Evolutionary conservation across 768 basidiomycete genomes (phyloP), one percentile per base, ranked within the genome.

Genomic region (Leccinum variicolor): DNA sequence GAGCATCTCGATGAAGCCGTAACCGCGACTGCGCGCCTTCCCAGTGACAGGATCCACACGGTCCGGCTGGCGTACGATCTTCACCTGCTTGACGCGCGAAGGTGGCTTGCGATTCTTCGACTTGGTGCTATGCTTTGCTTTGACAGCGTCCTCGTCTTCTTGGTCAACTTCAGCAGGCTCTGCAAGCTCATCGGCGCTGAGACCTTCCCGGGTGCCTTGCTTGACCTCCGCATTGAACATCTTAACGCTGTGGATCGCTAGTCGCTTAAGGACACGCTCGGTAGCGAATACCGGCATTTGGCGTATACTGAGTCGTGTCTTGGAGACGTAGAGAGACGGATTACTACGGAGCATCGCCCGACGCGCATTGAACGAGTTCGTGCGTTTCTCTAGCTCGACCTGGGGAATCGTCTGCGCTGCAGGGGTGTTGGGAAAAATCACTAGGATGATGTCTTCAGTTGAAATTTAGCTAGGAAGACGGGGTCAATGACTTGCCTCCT

Each of bases 1-100:
- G 50, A 85, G 76, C 82, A 97, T 83, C 76, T 98, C 96, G 31
- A 98, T 67, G 75, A 99, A 98, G 10, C 96, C 97, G 66, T 98
- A 99, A 1, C 97, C 96, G 69, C 90, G 93, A 66, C 89, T 92
- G 53, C 88, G 82, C 1, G 92, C 92, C 65, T 92, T 89, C 4
- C 90, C 91, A 0, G 90, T 93, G 41, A 95, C 70, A 4, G 90
- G 79, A 67, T 98, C 96, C 54, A 95, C 81, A n/a, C 92, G 87
- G 61, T 97, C 95, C 13, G 79, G 77, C 71, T 93, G 90, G 11
- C 96, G 86, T 14, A 97, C 87, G 59, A 99, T 89, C 77, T 99
- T 99, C 17, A 89, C 80, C 73, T 99, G 97, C 64, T 89, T 87
- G 46, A 98, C 90, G 9, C 79, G 74, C 2, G 82, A 76, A 33